phyloP scores from a whole-genome alignment of 352 stramenopile genomes.

The Phytophthora uliginosa region DNA sequence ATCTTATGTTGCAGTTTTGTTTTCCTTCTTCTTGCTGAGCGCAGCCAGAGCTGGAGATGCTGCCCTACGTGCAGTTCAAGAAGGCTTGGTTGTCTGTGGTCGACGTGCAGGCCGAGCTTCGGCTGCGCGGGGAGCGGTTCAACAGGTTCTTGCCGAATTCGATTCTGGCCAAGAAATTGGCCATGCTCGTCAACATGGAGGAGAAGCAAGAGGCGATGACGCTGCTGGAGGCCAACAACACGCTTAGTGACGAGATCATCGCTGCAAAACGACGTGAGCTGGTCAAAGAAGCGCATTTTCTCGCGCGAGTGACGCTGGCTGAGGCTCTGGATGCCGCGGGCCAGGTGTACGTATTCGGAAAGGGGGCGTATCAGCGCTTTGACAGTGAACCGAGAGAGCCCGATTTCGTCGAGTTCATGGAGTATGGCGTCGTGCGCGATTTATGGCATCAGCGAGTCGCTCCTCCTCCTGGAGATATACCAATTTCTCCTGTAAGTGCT shows the following conservation, averaged over 20 bases:
- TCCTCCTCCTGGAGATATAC: constrained; percentile 26
- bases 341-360: constrained; percentile 85
- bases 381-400: constrained; percentile 61
- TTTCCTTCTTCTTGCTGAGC: constrained; percentile 6
- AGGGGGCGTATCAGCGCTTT: constrained; percentile 70
- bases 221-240: constrained; percentile 63
- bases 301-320: constrained; percentile 52
- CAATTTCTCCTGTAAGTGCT: background rate
- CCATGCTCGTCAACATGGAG: constrained; percentile 70
- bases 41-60: constrained; percentile 74
- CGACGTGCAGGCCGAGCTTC: constrained; percentile 74
- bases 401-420: constrained; percentile 84
- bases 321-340: constrained; percentile 80
- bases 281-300: constrained; percentile 55
- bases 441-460: constrained; percentile 72
- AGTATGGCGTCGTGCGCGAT: constrained; percentile 62
- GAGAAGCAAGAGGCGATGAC: constrained; percentile 73
- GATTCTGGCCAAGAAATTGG: constrained; percentile 71
- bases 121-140: constrained; percentile 67
- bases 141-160: constrained; percentile 61
- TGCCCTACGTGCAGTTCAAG: constrained; percentile 80
- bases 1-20: background rate
- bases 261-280: constrained; percentile 54
- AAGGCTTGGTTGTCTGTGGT: constrained; percentile 76
- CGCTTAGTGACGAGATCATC: constrained; percentile 60